phyloP scores from a whole-genome alignment of 768 basidiomycete species.

The Ramaria sp. region DNA sequence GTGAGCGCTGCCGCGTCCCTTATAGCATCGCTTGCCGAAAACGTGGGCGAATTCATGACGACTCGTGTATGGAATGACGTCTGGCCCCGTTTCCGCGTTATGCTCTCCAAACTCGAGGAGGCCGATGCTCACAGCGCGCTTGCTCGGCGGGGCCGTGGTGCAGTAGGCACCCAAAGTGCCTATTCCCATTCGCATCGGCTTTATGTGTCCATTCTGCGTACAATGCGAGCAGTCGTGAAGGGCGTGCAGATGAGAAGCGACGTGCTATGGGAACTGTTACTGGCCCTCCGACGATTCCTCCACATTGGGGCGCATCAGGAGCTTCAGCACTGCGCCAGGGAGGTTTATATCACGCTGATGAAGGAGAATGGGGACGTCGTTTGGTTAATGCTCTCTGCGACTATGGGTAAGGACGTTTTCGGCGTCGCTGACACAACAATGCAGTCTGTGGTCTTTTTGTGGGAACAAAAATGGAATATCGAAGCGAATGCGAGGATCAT shows the following conservation, averaged over 20 bases:
- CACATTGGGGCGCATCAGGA: conserved; percentile 57
- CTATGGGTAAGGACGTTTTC: conserved; percentile 25
- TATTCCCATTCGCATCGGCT: conserved; percentile 77
- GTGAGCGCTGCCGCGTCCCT: conserved; percentile 65
- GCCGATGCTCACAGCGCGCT: conserved; percentile 62
- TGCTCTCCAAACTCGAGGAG: conserved; percentile 51
- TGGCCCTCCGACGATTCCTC: conserved; percentile 72
- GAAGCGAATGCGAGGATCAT: conserved; percentile 25
- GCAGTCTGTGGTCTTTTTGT: conserved; percentile 21
- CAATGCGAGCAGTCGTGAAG: conserved; percentile 56
- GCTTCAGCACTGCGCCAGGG: conserved; percentile 54
- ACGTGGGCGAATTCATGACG: conserved; percentile 81
- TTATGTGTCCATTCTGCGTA: conserved; percentile 64
- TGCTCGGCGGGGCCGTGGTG: conserved; percentile 38
- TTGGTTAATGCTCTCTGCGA: conserved; percentile 66
- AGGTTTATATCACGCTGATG: conserved; percentile 52
- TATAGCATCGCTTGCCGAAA: conserved; percentile 56
- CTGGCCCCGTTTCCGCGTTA: conserved; percentile 70
- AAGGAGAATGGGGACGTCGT: conserved; percentile 67
- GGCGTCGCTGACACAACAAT: background rate
- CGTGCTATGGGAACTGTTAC: conserved; percentile 76
- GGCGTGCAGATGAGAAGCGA: conserved; percentile 17
- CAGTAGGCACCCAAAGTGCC: conserved; percentile 53
- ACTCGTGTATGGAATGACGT: conserved; percentile 82
- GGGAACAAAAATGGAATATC: conserved; percentile 55